Evolutionary conservation across 768 basidiomycete genomes (phyloP).

Genomic region (Lactarius psammicola): DNA sequence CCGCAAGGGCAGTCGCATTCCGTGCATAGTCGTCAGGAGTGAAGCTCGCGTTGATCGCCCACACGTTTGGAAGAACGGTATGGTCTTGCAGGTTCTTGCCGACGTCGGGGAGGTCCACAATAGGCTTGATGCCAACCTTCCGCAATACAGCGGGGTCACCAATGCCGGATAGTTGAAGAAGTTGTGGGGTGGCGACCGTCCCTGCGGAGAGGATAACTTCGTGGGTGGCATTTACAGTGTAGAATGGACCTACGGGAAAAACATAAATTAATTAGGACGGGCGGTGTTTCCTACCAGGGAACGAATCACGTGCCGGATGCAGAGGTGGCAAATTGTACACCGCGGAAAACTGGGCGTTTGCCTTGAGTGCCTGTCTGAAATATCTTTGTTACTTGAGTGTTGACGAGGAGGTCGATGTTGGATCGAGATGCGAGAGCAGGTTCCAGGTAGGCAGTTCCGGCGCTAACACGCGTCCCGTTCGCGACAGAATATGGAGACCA

Average conservation of each 20-base stretch:
- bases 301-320: background rate
- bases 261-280: background rate
- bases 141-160: conserved; percentile 48
- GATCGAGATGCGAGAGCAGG: conserved; percentile 6
- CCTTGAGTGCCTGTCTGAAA: conserved; percentile 11
- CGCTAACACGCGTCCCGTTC: conserved; percentile 17
- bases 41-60: conserved; percentile 4
- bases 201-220: conserved; percentile 31
- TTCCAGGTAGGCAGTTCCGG: conserved; percentile 14
- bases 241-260: conserved; percentile 4
- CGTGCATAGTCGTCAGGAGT: conserved; percentile 2
- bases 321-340: conserved; percentile 13
- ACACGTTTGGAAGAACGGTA: conserved; percentile 6
- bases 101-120: conserved; percentile 49
- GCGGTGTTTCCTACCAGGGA: background rate
- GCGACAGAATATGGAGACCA: conserved; percentile 3
- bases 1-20: background rate
- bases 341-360: conserved; percentile 10
- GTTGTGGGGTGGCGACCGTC: conserved; percentile 36
- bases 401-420: conserved; percentile 20
- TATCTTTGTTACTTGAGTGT: conserved; percentile 28
- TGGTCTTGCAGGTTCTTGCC: conserved; percentile 59
- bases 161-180: conserved; percentile 56
- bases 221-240: conserved; percentile 7
- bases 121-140: conserved; percentile 46